Evolutionary conservation across 768 basidiomycete genomes (phyloP).

Genomic region (Suillus brevipes): DNA sequence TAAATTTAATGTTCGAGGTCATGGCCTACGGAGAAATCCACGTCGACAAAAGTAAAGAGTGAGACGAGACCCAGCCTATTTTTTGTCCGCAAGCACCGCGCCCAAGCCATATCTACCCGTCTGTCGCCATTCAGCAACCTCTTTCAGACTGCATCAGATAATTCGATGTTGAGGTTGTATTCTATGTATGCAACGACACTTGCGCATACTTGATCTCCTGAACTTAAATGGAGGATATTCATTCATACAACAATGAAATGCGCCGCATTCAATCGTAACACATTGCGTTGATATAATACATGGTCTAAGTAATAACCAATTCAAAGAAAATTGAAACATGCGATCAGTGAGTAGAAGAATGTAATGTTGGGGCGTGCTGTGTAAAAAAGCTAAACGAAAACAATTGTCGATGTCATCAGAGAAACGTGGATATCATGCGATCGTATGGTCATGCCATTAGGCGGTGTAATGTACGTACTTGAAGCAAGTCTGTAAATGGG

Average conservation of each 20-base stretch:
- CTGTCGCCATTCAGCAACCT: background rate
- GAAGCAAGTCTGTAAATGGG: conserved; percentile 3
- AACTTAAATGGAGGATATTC: background rate
- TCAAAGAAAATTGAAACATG: background rate
- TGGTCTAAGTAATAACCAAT: background rate
- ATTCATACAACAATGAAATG: background rate
- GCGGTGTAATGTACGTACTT: conserved; percentile 1
- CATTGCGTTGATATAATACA: background rate
- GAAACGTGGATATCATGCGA: conserved; percentile 3
- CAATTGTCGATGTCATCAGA: background rate
- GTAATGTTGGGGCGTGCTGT: background rate
- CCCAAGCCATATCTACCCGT: background rate
- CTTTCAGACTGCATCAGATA: no score
- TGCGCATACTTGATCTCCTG: background rate
- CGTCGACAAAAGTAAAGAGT: no score
- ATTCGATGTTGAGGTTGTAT: no score
- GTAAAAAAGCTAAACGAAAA: background rate
- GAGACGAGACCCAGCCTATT: no score
- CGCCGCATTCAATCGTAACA: background rate
- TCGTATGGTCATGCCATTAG: conserved; percentile 6
- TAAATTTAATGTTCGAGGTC: no score
- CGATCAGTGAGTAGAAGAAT: background rate
- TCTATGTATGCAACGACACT: background rate
- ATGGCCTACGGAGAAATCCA: no score
- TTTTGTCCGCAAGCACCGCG: no score